phyloP scores from a whole-genome alignment of 129 eudicot genomes.

The Helichrysum umbraculigerum region DNA sequence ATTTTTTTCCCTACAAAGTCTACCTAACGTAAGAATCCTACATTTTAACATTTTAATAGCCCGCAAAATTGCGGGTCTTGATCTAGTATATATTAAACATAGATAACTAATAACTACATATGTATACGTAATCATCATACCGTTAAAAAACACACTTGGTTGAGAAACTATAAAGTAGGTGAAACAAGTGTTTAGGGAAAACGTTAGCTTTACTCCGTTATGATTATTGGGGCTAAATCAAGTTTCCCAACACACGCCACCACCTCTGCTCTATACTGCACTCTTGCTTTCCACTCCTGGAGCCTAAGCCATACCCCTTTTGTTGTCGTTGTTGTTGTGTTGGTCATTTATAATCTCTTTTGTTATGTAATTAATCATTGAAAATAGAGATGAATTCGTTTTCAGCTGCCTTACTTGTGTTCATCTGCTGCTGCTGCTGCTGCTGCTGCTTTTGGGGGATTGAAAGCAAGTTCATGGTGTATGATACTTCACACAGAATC shows the following conservation, averaged over 20 bases:
- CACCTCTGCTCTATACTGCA: neutral
- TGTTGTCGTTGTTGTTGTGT: neutral
- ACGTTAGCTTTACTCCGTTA: neutral
- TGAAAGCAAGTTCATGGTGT: conserved; percentile 46
- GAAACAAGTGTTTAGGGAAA: no score
- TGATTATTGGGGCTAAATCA: neutral
- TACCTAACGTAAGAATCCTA: no score
- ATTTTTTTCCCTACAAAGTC: no score
- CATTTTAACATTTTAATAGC: no score
- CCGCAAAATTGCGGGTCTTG: no score
- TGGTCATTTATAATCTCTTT: neutral
- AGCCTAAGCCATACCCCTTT: neutral
- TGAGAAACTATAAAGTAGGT: no score
- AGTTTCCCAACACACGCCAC: neutral
- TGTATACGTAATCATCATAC: no score
- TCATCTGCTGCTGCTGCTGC: conserved; percentile 26
- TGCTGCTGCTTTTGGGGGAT: conserved; percentile 17
- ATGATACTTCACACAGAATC: conserved; percentile 40
- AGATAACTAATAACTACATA: no score
- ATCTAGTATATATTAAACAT: no score
- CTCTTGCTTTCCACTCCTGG: neutral
- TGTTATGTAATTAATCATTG: neutral
- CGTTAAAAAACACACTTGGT: no score
- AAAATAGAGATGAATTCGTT: neutral
- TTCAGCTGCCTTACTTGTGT: conserved; percentile 7